phyloP scores from a whole-genome alignment of 352 stramenopile species.

The Pythium phragmitis region DNA sequence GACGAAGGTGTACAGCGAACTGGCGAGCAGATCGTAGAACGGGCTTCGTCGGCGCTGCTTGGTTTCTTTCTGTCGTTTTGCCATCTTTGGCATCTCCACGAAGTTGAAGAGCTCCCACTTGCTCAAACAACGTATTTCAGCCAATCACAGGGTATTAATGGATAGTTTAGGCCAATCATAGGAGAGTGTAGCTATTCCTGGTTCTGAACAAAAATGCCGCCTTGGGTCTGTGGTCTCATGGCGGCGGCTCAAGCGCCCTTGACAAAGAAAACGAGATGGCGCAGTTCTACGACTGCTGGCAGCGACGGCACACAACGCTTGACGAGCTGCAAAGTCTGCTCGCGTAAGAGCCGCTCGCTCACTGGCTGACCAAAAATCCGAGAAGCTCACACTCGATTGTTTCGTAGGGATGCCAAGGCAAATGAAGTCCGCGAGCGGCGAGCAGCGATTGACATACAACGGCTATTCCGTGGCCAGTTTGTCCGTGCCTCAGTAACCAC shows the following conservation, averaged over 20 bases:
- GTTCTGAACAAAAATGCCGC: background rate
- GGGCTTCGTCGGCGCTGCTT: too few relatives aligned
- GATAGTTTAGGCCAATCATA: slow-evolving; percentile 18
- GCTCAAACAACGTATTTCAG: background rate
- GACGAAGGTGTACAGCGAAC: too few relatives aligned
- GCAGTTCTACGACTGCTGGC: slow-evolving; percentile 70
- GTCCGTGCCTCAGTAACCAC: slow-evolving; percentile 41
- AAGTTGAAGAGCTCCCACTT: slow-evolving; percentile 2
- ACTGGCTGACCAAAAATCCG: background rate
- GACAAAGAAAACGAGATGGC: slow-evolving; percentile 30
- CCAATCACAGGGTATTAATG: background rate
- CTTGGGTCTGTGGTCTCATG: background rate
- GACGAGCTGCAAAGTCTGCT: slow-evolving; percentile 51
- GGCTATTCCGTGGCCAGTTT: slow-evolving; percentile 54
- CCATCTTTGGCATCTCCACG: too few relatives aligned
- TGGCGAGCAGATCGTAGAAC: too few relatives aligned
- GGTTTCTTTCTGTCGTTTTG: slow-evolving; percentile 17
- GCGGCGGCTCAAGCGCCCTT: background rate
- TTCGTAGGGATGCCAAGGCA: slow-evolving; percentile 43
- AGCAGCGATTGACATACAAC: slow-evolving; percentile 58
- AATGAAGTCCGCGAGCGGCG: slow-evolving; percentile 38
- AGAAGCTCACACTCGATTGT: background rate
- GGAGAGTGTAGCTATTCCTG: background rate
- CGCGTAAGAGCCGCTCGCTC: slow-evolving; percentile 30
- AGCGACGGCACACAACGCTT: slow-evolving; percentile 41